phyloP scores from a whole-genome alignment of 495 filamentous ascomycete genomes.

The Cudoniella acicularis region DNA sequence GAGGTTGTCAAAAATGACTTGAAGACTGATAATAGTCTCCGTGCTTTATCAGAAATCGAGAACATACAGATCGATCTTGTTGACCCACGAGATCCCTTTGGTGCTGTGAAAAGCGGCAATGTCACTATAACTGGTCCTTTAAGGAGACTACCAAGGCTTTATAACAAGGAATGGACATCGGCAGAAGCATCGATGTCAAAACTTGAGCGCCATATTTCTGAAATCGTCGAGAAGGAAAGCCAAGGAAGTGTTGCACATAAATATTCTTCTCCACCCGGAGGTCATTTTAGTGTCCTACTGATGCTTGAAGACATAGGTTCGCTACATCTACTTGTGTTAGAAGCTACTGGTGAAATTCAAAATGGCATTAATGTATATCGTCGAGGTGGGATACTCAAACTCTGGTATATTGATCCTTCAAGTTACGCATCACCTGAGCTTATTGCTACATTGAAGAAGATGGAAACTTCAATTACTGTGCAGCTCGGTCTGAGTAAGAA shows the following conservation, averaged over 20 bases:
- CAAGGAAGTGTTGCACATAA: constrained; percentile 13
- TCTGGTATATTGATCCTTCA: constrained; percentile 17
- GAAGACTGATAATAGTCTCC: constrained; percentile 15
- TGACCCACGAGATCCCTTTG: constrained; percentile 11
- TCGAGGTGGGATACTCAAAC: constrained; percentile 16
- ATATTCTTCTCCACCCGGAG: constrained; percentile 17
- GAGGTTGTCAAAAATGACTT: constrained; percentile 16
- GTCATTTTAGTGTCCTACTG: constrained; percentile 13
- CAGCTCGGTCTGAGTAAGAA: constrained; percentile 8
- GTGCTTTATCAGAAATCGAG: constrained; percentile 16
- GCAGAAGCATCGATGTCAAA: constrained; percentile 16
- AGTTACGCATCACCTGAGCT: constrained; percentile 9
- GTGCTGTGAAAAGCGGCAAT: constrained; percentile 13
- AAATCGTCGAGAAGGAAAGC: constrained; percentile 12
- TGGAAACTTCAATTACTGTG: constrained; percentile 14
- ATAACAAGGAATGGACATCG: constrained; percentile 17
- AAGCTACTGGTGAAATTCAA: constrained; percentile 9
- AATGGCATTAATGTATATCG: constrained; percentile 18
- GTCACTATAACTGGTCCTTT: constrained; percentile 17
- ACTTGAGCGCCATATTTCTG: constrained; percentile 19
- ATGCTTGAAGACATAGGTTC: constrained; percentile 12
- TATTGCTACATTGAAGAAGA: constrained; percentile 12
- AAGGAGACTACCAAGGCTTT: constrained; percentile 14
- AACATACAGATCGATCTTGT: constrained; percentile 15
- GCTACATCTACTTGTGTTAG: constrained; percentile 17